Base-by-base conservation (phyloP, 2,329 filamentous ascomycete genomes). In the Graphium sp. region DNA sequence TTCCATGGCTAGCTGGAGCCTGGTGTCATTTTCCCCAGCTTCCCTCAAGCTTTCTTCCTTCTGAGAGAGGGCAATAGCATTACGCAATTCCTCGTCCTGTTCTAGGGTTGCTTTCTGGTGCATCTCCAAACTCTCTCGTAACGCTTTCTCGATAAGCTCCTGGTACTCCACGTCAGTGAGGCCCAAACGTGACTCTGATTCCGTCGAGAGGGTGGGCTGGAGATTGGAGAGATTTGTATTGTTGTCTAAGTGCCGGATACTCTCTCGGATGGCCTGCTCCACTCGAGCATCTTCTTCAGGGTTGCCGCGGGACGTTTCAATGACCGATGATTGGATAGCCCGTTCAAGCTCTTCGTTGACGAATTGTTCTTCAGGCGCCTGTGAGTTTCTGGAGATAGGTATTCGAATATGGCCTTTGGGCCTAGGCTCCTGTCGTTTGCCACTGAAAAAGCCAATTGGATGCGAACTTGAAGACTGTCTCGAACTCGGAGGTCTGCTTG, bases 181-280 rank as follows among this genome's bases (percentile, higher is more conserved):
- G n/a, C n/a, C n/a, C n/a, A n/a, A n/a, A n/a, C n/a, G n/a, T n/a
- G n/a, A n/a, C n/a, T n/a, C n/a, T n/a, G n/a, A n/a, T n/a, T n/a
- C n/a, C n/a, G n/a, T n/a, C n/a, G n/a, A n/a, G n/a, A n/a, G n/a
- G n/a, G n/a, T n/a, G n/a, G n/a, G n/a, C n/a, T n/a, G n/a, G n/a
- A n/a, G n/a, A n/a, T n/a, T n/a, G n/a, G n/a, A n/a, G n/a, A n/a
- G n/a, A n/a, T n/a, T n/a, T n/a, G n/a, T n/a, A n/a, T n/a, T n/a
- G n/a, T n/a, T n/a, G n/a, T n/a, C n/a, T 35, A 66, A 51, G 20
- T 79, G 72, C 10, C 53, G 55, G 11, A 89, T 59, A 36, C 76
- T 82, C 5, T 77, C 72, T 10, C 78, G 62, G 28, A 91, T 77
- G 1, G 80, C 80, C 13, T 68, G 60, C 43, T 84, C 81, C 26